Conservation (phyloP, 2,329 filamentous ascomycete species). For the Penicillium crustosum region DNA sequence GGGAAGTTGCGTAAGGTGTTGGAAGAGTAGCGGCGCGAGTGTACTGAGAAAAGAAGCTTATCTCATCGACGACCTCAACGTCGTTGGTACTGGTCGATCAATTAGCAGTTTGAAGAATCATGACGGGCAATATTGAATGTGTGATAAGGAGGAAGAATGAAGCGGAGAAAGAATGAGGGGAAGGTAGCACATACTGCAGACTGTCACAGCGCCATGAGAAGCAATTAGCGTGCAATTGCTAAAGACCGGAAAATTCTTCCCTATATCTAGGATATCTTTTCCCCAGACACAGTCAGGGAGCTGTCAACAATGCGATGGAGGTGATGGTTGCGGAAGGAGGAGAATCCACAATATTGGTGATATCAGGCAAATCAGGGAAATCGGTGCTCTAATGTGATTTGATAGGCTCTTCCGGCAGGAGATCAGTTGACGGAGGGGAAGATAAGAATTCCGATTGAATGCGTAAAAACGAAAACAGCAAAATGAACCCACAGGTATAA, state of each 20-base stretch:
- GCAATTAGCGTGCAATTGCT: slow-evolving; percentile 25
- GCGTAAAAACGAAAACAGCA: slow-evolving; percentile 3
- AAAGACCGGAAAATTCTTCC: slow-evolving; percentile 6
- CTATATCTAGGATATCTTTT: not conserved
- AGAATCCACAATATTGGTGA: not conserved
- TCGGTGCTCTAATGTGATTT: not conserved
- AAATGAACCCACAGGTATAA: not conserved
- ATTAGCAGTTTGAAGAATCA: slow-evolving; percentile 6
- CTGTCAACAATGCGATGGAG: slow-evolving; percentile 22
- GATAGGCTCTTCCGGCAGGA: not conserved
- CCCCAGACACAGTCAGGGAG: slow-evolving; percentile 4
- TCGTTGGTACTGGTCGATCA: slow-evolving; percentile 26
- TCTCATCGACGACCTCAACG: slow-evolving; percentile 35
- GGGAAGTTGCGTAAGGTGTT: slow-evolving; percentile 5
- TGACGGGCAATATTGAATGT: not conserved
- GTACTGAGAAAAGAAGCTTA: slow-evolving; percentile 18
- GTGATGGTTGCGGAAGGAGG: slow-evolving; percentile 5
- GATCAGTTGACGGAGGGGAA: not conserved
- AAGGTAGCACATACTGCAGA: slow-evolving; percentile 30
- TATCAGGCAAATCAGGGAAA: not conserved
- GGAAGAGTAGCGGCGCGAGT: slow-evolving; percentile 9
- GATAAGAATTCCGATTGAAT: not conserved
- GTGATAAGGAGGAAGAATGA: slow-evolving; percentile 15
- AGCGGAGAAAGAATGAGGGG: slow-evolving; percentile 24
- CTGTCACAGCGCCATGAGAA: slow-evolving; percentile 36